Conservation (phyloP, 305 asterid species). For the Fraxinus angustifolia region DNA sequence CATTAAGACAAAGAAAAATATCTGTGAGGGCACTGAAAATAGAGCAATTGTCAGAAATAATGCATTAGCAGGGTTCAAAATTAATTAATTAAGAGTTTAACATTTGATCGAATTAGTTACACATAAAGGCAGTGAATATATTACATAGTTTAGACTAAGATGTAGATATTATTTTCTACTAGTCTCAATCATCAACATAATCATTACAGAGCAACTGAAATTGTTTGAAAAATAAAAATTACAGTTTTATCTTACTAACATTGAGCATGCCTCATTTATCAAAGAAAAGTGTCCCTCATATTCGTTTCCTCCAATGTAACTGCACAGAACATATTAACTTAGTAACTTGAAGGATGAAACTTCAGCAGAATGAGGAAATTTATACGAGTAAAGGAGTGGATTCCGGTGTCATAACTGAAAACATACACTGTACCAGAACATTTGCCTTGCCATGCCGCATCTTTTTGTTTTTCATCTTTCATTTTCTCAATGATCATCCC, state of each 20-base stretch:
- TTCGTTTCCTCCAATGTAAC: slow-evolving; percentile 90
- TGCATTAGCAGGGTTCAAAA: not conserved
- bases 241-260: slow-evolving; percentile 54
- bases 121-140: not conserved
- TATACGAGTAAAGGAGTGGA: slow-evolving; percentile 4
- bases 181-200: not conserved
- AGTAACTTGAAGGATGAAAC: slow-evolving; percentile 12
- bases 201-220: slow-evolving; percentile 2
- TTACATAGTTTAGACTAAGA: not conserved
- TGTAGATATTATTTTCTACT: not conserved
- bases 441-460: slow-evolving; percentile 88
- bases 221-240: slow-evolving; percentile 2
- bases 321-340: slow-evolving; percentile 33
- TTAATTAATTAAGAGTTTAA: not conserved
- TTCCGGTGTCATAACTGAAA: slow-evolving; percentile 19
- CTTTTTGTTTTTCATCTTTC: slow-evolving; percentile 82
- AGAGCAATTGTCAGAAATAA: not conserved
- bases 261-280: slow-evolving; percentile 96
- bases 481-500: slow-evolving; percentile 56
- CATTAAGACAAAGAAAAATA: not conserved
- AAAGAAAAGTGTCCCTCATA: slow-evolving; percentile 90
- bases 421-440: slow-evolving; percentile 99
- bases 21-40: not conserved
- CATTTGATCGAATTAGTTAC: not conserved
- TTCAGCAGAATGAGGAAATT: not conserved